Percentiles rank a stretch among this genome's conserved stretches.
Conservation (phyloP, 768 basidiomycete species). For the Lentinula guzmanii region DNA sequence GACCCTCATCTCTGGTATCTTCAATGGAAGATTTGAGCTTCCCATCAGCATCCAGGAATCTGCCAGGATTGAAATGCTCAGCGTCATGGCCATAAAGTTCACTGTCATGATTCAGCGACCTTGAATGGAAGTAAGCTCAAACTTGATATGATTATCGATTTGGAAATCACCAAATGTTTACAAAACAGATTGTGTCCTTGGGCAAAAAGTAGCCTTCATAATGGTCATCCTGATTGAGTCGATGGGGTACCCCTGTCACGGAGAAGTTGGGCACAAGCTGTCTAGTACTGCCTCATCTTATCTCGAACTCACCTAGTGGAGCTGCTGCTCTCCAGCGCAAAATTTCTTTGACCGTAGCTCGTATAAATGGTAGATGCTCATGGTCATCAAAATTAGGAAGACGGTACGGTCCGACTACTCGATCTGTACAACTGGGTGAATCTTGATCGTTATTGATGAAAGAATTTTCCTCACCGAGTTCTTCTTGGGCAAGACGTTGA, state of each 20-base stretch:
- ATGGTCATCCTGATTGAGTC: slow-evolving; percentile 6
- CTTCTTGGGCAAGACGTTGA: slow-evolving; percentile 27
- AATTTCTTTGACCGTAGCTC: slow-evolving; percentile 29
- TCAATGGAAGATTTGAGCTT: neutral
- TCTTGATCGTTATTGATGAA: neutral
- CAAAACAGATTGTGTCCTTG: slow-evolving; percentile 1
- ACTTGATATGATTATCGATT: neutral
- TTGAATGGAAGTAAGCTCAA: neutral
- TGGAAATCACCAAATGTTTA: slow-evolving; percentile 3
- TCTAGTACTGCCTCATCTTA: neutral
- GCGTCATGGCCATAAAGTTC: neutral
- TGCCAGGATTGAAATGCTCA: neutral
- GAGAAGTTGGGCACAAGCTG: neutral
- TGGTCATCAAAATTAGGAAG: slow-evolving; percentile 29
- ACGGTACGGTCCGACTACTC: slow-evolving; percentile 21
- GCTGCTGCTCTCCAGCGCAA: slow-evolving; percentile 25
- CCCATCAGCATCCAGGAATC: neutral
- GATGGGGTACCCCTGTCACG: neutral
- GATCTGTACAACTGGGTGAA: slow-evolving; percentile 13
- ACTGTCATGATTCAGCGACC: neutral
- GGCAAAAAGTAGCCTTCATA: slow-evolving; percentile 9
- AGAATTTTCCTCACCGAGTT: slow-evolving; percentile 15
- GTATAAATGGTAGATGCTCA: slow-evolving; percentile 24
- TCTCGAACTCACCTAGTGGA: slow-evolving; percentile 21
- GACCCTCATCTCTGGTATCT: neutral